These are phyloP conservation scores for Corylus heterophylla DNA, from an alignment of 306 rosid genomes.

Conservation along the genomic window DNA sequence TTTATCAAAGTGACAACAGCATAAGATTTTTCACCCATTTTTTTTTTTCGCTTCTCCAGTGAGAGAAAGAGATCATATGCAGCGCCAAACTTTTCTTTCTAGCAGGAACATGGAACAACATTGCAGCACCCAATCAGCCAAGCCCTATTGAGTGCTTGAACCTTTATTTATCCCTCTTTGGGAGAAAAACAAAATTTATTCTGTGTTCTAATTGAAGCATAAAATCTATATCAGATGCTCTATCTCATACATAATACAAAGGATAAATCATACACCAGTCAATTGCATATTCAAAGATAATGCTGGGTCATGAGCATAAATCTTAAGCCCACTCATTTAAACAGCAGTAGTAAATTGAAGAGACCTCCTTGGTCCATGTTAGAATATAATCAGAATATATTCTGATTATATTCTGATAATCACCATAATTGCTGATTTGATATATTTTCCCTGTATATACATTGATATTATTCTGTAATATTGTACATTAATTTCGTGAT, in stretches of 20 bases:
- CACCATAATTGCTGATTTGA: too few relatives aligned
- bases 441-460: too few relatives aligned
- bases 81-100: not conserved
- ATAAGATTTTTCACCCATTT: too few relatives aligned
- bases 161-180: not conserved
- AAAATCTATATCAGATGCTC: not conserved
- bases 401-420: too few relatives aligned
- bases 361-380: not conserved
- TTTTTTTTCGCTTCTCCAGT: too few relatives aligned
- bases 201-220: not conserved
- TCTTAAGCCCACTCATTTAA: not conserved
- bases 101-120: not conserved
- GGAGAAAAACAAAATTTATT: not conserved
- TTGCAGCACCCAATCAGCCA: not conserved
- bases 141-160: not conserved
- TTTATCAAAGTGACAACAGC: too few relatives aligned
- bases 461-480: too few relatives aligned
- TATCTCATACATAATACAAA: slow-evolving; percentile 10
- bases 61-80: too few relatives aligned
- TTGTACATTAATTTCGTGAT: too few relatives aligned
- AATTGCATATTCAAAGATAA: not conserved
- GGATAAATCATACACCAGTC: not conserved
- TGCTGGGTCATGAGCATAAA: not conserved
- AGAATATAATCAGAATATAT: too few relatives aligned
- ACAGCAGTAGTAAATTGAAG: not conserved